Evolutionary conservation across 2,329 filamentous ascomycete species (phyloP), one percentile per base, ranked within the genome.

Genomic region (Corinectria fuckeliana): DNA sequence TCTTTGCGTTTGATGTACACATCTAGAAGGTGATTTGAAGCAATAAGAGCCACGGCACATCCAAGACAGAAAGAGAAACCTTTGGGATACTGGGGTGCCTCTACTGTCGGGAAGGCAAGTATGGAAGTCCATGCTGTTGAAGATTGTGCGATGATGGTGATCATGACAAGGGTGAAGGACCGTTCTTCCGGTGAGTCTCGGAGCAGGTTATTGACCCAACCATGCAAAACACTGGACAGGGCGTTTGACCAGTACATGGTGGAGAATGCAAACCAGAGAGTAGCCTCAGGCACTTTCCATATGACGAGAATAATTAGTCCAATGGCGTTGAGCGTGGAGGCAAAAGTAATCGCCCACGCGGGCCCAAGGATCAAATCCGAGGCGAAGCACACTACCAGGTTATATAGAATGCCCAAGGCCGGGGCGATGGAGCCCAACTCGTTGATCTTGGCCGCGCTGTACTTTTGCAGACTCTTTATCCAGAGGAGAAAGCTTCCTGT

Each of bases 331-430:
- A n/a, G n/a, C 81, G 83, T 0, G 68, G 58, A 45, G 0, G 84
- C 74, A 1, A 83, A 64, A 0, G 83, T 85, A 38, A 88, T 87
- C 1, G 81, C 85, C 76, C 82, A 84, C 0, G 81, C 80, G 0
- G 80, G 83, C 0, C 82, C 83, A 4, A 82, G 71, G 2, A 84
- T 65, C 1, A 86, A 74, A 68, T 85, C 85, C 0, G 83, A 84
- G 0, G 78, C 75, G 62, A 88, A 87, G 68, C 81, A 83, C 21
- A 85, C 76, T 36, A 82, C 76, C 0, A 87, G 72, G 0, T 79
- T 82, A 63, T 85, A 87, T 52, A 86, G 81, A 2, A 87, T 87
- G 0, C 84, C 85, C 1, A 88, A 66, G 0, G 78, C 84, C 0
- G 84, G 84, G 0, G 82, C 77, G 7, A 82, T 82, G 3, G 82